Evolutionary conservation across 257 asterid genomes (phyloP).

Genomic region (Scutellaria barbata): DNA sequence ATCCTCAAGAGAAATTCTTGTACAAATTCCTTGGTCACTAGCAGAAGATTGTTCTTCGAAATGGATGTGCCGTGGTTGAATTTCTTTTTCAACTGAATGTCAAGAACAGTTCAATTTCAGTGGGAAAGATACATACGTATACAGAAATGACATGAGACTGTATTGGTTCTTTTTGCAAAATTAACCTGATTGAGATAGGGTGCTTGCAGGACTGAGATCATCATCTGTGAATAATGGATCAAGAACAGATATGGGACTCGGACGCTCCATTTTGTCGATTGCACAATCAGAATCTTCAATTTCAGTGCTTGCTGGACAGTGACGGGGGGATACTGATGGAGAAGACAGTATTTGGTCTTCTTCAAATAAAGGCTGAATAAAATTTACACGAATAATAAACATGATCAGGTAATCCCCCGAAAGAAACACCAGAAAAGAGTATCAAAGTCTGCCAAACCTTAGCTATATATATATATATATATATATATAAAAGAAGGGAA

Average conservation of each 20-base stretch:
- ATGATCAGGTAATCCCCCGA: constrained; percentile 10
- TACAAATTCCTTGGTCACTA: constrained; percentile 55
- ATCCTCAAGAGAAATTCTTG: constrained; percentile 62
- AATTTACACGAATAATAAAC: constrained; percentile 20
- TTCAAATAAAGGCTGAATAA: constrained; percentile 45
- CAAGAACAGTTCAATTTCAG: constrained; percentile 33
- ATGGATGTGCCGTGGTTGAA: constrained; percentile 72
- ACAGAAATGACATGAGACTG: constrained; percentile 1
- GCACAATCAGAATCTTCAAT: constrained; percentile 50
- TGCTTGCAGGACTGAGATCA: constrained; percentile 81
- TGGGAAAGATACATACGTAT: constrained; percentile 11
- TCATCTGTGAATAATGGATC: constrained; percentile 81
- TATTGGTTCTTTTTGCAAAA: constrained; percentile 18
- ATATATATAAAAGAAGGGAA: constrained; percentile 19
- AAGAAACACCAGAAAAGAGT: constrained; percentile 17
- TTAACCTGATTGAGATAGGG: constrained; percentile 64
- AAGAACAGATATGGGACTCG: constrained; percentile 92
- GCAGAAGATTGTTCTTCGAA: constrained; percentile 64
- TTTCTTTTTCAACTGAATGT: constrained; percentile 61
- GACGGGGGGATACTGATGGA: constrained; percentile 50
- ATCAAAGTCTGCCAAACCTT: constrained; percentile 7
- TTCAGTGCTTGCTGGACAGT: constrained; percentile 44
- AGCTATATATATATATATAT: too few species aligned
- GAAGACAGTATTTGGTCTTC: constrained; percentile 51
- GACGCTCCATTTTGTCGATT: constrained; percentile 61